phyloP scores from a whole-genome alignment of 257 asterid species.

The Solanum boliviense region DNA sequence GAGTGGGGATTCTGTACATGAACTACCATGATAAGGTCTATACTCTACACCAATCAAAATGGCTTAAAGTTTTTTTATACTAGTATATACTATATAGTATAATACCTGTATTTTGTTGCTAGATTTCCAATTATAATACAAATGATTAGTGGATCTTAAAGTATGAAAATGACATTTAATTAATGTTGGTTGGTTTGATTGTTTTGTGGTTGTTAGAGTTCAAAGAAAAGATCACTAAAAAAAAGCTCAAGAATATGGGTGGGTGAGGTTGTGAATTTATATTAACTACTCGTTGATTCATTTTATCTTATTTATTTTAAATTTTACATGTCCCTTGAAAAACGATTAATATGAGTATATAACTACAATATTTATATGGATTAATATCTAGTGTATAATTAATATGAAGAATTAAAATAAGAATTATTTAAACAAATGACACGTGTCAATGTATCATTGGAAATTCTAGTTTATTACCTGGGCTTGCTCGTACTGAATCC shows the following conservation, averaged over 20 bases:
- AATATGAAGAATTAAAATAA: too few species aligned
- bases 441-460: not conserved
- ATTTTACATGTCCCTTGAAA: too few species aligned
- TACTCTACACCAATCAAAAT: not conserved
- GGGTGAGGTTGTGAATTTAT: too few species aligned
- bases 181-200: not conserved
- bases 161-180: not conserved
- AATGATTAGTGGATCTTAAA: not conserved
- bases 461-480: not conserved
- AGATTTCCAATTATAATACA: not conserved
- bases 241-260: too few species aligned
- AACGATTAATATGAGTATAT: too few species aligned
- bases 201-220: not conserved
- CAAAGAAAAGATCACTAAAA: too few species aligned
- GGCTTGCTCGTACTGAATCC: not conserved
- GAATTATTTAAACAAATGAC: too few species aligned
- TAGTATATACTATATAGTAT: not conserved
- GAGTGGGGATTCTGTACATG: not conserved
- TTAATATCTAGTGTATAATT: too few species aligned
- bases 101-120: not conserved
- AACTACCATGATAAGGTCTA: not conserved
- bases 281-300: too few species aligned
- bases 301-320: too few species aligned
- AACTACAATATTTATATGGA: too few species aligned
- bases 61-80: not conserved